Evolutionary conservation across 768 basidiomycete genomes (phyloP).

Genomic region (Amanita pseudoporphyria): DNA sequence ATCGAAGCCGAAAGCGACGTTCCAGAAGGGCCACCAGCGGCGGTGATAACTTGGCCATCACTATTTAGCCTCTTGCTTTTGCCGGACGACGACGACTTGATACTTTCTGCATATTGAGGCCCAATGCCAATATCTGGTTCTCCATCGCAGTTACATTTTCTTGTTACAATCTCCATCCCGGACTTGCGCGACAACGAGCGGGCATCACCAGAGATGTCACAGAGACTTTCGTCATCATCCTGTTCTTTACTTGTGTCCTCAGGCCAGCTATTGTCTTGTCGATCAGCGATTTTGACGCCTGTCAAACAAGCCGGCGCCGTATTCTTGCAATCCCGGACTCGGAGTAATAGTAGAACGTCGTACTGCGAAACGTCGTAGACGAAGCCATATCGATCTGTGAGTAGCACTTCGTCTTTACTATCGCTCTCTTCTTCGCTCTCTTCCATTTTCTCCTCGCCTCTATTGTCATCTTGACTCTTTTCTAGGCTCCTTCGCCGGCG

Average conservation of each 20-base stretch:
- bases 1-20: conserved; percentile 16
- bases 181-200: too few species aligned
- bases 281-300: too few species aligned
- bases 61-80: conserved; percentile 40
- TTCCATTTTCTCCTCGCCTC: too few species aligned
- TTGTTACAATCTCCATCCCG: conserved; percentile 37
- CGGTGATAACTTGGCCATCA: too few species aligned
- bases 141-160: conserved; percentile 31
- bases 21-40: conserved; percentile 17
- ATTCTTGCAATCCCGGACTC: conserved; percentile 62
- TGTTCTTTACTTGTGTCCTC: too few species aligned
- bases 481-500: too few species aligned
- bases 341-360: conserved; percentile 66
- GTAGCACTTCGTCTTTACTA: conserved; percentile 17
- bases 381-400: conserved; percentile 90
- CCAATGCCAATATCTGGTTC: too few species aligned
- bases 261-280: too few species aligned
- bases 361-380: conserved; percentile 81
- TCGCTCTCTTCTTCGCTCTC: neutral
- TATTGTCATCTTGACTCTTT: too few species aligned
- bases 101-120: too few species aligned
- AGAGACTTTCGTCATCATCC: conserved; percentile 78
- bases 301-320: conserved; percentile 79
- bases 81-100: conserved; percentile 42
- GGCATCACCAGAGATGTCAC: conserved; percentile 26